A percentile compares a stretch with the other conserved stretches of the same genome.
These are phyloP conservation scores for Lasiodiplodia sp. DNA, from an alignment of 2,329 filamentous ascomycete species.

Conservation along the genomic window DNA sequence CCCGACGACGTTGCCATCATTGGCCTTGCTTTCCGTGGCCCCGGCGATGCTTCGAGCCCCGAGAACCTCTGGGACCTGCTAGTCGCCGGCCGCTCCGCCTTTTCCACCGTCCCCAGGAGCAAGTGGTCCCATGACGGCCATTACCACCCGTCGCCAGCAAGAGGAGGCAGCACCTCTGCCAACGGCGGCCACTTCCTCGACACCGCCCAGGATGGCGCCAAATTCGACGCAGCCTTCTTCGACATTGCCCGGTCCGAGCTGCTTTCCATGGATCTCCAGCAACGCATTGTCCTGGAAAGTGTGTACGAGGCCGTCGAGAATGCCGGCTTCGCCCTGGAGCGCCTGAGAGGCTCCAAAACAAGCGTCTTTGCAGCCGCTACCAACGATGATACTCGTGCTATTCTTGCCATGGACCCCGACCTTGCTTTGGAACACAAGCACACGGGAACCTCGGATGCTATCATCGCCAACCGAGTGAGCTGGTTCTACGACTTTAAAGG, in stretches of 20 bases:
- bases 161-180: conserved; percentile 5
- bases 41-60: conserved; percentile 39
- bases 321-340: conserved; percentile 37
- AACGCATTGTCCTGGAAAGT: conserved; percentile 40
- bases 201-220: conserved; percentile 28
- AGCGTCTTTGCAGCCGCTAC: conserved; percentile 33
- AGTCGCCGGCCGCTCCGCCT: conserved; percentile 9
- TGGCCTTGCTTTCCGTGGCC: conserved; percentile 33
- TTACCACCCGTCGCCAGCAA: conserved; percentile 35
- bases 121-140: conserved; percentile 44
- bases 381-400: conserved; percentile 29
- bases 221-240: conserved; percentile 36
- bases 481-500: conserved; percentile 31
- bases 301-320: conserved; percentile 52
- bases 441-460: conserved; percentile 32
- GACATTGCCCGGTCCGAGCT: conserved; percentile 35
- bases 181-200: conserved; percentile 32
- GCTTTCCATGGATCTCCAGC: conserved; percentile 38
- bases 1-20: conserved; percentile 32
- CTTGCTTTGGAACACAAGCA: conserved; percentile 6
- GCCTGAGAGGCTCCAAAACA: conserved; percentile 29
- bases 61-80: conserved; percentile 45
- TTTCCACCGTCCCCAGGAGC: conserved; percentile 35
- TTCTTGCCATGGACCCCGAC: conserved; percentile 27
- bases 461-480: conserved; percentile 32